Base-by-base conservation (phyloP, 495 filamentous ascomycete species). In the Penicillium soppii region DNA sequence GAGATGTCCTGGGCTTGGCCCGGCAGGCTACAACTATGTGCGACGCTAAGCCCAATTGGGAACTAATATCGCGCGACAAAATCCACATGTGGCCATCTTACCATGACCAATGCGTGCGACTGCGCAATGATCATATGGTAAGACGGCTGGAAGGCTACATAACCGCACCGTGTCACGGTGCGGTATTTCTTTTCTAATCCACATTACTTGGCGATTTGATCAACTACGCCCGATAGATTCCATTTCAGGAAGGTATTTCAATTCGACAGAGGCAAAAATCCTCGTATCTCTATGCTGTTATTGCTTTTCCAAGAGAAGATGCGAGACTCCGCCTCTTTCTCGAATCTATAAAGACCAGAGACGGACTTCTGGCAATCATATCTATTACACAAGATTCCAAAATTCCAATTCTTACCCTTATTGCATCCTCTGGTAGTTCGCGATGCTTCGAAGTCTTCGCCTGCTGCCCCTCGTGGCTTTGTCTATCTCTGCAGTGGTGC, bases 401-500 rank as follows among this genome's bases (percentile, higher is more conserved):
- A 19, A 6, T 9, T 38, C 35, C 3, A 38, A 15, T 38, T 38
- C 20, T 5, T 7, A 9, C 35, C 4, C 20, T 1, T 15, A 38
- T 17, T 38, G 16, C 15, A 1, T 21, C 35, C 2, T 38, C 17
- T 21, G 10, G 27, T 40, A 38, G 20, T 38, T 40, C 7, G 36
- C 33, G 16, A 30, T 39, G 33, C 47, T 50, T 38, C 7, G 2
- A 16, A 21, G 1, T 38, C 37, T 26, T 37, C 33, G 10, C 17
- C 33, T 42, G 3, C 23, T 50, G 38, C 37, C 33, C n/a, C 10
- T 50, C 13, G 23, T 50, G 47, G 47, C 47, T 20, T 10, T 30
- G 38, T 37, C 37, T 19, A n/a, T 38, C 35, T 50, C 37, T 38
- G 35, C 47, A 50, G 38, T 38, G 19, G 33, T 50, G 22, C 29